Evolutionary conservation across 805 yeast genomes (phyloP).

Genomic region (Candida methanosorbosa): DNA sequence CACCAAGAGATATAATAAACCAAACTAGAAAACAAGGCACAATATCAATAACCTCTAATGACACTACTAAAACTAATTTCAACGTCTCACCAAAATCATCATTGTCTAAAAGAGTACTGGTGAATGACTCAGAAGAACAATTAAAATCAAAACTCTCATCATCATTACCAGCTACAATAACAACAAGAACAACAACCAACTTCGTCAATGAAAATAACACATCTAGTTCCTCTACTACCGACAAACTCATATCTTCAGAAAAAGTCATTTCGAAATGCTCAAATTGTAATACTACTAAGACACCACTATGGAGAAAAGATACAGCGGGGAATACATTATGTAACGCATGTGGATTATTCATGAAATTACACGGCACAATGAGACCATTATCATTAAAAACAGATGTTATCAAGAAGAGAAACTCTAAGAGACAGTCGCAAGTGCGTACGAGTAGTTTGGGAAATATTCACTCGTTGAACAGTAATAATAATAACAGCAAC

Average conservation of each 20-base stretch:
- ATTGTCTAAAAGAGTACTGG: too few species aligned
- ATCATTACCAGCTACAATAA: too few species aligned
- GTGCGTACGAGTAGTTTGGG: background rate
- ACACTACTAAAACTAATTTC: background rate
- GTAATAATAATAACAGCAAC: background rate
- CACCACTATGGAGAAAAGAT: slow-evolving; percentile 58
- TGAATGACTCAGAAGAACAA: background rate
- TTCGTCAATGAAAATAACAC: background rate
- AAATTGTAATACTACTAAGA: slow-evolving; percentile 51
- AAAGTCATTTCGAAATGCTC: slow-evolving; percentile 33
- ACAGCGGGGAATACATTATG: slow-evolving; percentile 52
- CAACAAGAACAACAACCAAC: background rate
- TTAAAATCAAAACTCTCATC: too few species aligned
- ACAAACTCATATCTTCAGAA: background rate
- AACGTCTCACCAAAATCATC: background rate
- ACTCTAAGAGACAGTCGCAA: slow-evolving; percentile 30
- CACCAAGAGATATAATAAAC: background rate
- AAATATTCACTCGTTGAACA: background rate
- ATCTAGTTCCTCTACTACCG: background rate
- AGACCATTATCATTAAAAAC: slow-evolving; percentile 50
- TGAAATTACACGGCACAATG: slow-evolving; percentile 53
- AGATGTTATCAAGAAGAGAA: slow-evolving; percentile 49
- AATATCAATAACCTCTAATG: background rate
- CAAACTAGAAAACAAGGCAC: background rate
- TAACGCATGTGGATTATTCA: slow-evolving; percentile 57